Conservation (phyloP, 129 eudicot species). For the Saposhnikovia divaricata region DNA sequence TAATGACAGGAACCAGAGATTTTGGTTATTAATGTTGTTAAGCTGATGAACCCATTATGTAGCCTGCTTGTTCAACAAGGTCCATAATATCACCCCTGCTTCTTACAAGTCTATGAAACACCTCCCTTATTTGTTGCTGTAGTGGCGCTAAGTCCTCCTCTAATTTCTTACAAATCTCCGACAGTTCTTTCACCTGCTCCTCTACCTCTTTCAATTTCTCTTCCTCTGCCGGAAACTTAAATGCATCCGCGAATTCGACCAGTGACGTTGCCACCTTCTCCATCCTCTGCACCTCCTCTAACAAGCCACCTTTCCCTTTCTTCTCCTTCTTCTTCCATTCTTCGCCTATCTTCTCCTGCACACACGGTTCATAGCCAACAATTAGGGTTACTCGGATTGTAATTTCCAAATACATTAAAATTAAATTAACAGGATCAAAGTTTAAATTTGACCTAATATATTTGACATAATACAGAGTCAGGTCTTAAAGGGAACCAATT, state of each 20-base stretch:
- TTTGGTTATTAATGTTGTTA: slow-evolving; percentile 28
- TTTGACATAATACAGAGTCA: neutral
- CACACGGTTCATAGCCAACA: neutral
- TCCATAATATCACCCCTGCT: slow-evolving; percentile 66
- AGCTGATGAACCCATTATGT: slow-evolving; percentile 32
- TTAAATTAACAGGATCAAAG: neutral
- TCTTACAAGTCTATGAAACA: slow-evolving; percentile 82
- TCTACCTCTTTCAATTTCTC: slow-evolving; percentile 63
- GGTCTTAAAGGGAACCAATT: too few relatives aligned
- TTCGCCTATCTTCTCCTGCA: slow-evolving; percentile 70
- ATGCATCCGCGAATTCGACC: slow-evolving; percentile 52
- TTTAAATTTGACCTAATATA: neutral
- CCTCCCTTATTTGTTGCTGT: slow-evolving; percentile 61
- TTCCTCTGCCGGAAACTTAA: slow-evolving; percentile 58
- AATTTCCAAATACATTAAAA: neutral
- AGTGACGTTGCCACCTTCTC: slow-evolving; percentile 49
- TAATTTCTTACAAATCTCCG: slow-evolving; percentile 57
- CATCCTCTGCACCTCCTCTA: slow-evolving; percentile 61
- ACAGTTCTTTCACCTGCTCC: slow-evolving; percentile 56
- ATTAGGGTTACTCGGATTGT: neutral
- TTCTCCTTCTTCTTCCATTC: slow-evolving; percentile 93
- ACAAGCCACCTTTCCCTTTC: slow-evolving; percentile 61
- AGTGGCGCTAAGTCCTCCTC: slow-evolving; percentile 67
- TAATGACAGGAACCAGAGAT: neutral
- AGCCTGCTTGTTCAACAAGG: slow-evolving; percentile 66